phyloP scores from a whole-genome alignment of 331 rosid species.

The Rosa hybrid region DNA sequence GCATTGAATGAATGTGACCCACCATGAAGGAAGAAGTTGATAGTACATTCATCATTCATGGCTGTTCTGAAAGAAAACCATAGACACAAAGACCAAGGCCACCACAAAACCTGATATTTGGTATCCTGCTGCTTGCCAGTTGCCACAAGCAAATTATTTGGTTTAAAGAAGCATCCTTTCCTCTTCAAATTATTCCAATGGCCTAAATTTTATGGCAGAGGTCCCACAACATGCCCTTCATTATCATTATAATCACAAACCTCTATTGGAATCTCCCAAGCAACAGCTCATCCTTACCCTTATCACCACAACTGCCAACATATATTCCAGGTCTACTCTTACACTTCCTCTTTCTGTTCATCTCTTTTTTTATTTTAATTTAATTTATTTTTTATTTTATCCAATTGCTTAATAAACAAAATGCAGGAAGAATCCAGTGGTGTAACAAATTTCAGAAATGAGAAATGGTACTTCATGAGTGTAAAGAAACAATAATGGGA shows the following conservation, averaged over 20 bases:
- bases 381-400: background rate
- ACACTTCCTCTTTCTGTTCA: background rate
- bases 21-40: background rate
- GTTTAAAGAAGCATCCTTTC: background rate
- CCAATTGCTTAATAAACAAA: background rate
- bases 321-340: background rate
- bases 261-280: conserved; percentile 18
- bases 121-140: background rate
- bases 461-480: background rate
- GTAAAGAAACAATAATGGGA: conserved; percentile 23
- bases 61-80: background rate
- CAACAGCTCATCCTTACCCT: conserved; percentile 21
- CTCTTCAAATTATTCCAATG: conserved; percentile 3
- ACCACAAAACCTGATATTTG: conserved; percentile 11
- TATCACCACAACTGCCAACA: conserved; percentile 20
- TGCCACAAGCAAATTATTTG: background rate
- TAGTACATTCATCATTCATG: background rate
- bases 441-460: background rate
- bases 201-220: conserved; percentile 1
- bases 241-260: conserved; percentile 22
- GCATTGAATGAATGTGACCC: background rate
- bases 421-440: background rate
- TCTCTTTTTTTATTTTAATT: background rate
- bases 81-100: background rate
- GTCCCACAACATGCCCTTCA: conserved; percentile 25